These are phyloP conservation scores for Saccharomycopsis synnaedendra DNA, from an alignment of 805 yeast genomes.

Conservation along the genomic window DNA sequence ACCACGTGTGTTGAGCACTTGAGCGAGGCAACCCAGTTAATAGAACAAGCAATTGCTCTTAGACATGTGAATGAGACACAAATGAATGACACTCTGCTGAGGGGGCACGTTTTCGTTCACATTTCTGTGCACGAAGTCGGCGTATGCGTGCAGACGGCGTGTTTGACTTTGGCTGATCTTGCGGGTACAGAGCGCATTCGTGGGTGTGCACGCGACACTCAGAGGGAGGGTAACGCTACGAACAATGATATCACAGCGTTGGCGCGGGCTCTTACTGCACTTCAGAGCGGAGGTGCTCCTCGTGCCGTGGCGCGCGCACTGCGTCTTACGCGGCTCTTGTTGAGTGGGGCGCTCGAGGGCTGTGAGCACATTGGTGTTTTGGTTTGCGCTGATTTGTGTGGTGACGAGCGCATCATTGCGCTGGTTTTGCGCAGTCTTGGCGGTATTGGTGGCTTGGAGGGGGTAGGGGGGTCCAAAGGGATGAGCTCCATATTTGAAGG, in stretches of 20 bases:
- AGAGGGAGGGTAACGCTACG: constrained; percentile 37
- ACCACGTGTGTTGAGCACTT: constrained; percentile 15
- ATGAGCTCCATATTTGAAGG: neutral
- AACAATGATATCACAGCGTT: constrained; percentile 38
- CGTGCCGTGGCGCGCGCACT: constrained; percentile 35
- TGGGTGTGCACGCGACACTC: constrained; percentile 30
- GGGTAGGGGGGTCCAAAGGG: neutral
- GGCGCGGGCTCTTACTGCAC: constrained; percentile 36
- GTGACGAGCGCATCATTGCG: constrained; percentile 25
- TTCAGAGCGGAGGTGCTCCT: constrained; percentile 18
- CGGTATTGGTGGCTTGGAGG: constrained; percentile 2
- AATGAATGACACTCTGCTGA: constrained; percentile 32
- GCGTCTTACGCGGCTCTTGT: constrained; percentile 36
- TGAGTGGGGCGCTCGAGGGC: constrained; percentile 30
- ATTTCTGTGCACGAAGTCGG: constrained; percentile 25
- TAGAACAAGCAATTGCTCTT: constrained; percentile 28
- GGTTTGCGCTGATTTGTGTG: constrained; percentile 29
- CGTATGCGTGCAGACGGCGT: constrained; percentile 19
- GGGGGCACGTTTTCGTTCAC: constrained; percentile 41
- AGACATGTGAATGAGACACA: constrained; percentile 34
- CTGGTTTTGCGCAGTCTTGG: constrained; percentile 24
- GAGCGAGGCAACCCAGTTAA: constrained; percentile 26
- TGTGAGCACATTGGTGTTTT: constrained; percentile 23
- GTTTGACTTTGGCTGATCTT: constrained; percentile 39
- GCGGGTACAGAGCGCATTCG: constrained; percentile 45